Evolutionary conservation across 2,329 filamentous ascomycete species (phyloP).

Genomic region (Pestalotiopsis sp.): DNA sequence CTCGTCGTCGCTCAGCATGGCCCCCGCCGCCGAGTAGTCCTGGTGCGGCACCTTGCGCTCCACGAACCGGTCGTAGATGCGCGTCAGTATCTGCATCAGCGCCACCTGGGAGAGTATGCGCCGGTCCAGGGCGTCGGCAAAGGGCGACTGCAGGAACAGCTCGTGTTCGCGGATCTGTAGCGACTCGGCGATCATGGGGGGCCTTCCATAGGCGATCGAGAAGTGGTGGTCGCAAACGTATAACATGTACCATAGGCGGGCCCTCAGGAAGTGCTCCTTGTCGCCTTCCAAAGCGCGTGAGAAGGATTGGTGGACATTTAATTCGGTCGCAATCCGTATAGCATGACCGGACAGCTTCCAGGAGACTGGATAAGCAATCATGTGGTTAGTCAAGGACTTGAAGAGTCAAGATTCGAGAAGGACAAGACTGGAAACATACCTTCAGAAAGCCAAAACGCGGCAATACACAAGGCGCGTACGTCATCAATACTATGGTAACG

Average conservation of each 20-base stretch:
- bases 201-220: slow-evolving; percentile 57
- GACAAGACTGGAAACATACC: background rate
- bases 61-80: slow-evolving; percentile 22
- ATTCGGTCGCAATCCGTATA: slow-evolving; percentile 59
- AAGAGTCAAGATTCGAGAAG: too few relatives aligned
- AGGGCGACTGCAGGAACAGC: slow-evolving; percentile 16
- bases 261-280: slow-evolving; percentile 53
- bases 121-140: slow-evolving; percentile 22
- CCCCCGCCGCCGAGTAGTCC: slow-evolving; percentile 4
- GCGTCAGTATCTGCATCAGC: slow-evolving; percentile 19
- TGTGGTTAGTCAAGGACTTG: background rate
- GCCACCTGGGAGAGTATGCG: slow-evolving; percentile 16
- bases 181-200: slow-evolving; percentile 21
- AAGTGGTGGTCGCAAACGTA: slow-evolving; percentile 71
- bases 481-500: slow-evolving; percentile 60
- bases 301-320: slow-evolving; percentile 58
- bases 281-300: slow-evolving; percentile 49
- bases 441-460: slow-evolving; percentile 66
- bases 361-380: slow-evolving; percentile 26
- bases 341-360: slow-evolving; percentile 63
- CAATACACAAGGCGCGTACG: slow-evolving; percentile 62
- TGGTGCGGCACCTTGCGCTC: slow-evolving; percentile 13
- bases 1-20: slow-evolving; percentile 20
- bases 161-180: slow-evolving; percentile 11
- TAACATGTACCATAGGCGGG: slow-evolving; percentile 64